Base-by-base conservation (phyloP, 2,329 filamentous ascomycete genomes). In the Ampelomyces quisqualis region DNA sequence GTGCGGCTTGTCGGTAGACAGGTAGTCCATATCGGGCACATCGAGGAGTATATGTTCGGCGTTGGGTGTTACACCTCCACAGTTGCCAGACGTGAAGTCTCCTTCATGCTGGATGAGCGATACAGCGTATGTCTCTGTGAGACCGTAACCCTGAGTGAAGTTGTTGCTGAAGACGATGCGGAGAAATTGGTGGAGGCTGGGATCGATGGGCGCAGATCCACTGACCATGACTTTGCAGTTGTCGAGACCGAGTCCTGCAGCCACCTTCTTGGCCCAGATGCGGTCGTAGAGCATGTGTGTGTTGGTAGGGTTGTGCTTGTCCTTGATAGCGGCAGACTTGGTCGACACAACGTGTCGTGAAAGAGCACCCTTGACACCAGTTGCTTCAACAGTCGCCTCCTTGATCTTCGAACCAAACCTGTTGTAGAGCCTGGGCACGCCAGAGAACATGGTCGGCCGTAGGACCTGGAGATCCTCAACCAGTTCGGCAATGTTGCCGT, bases 11-110 rank as follows among this genome's bases (percentile, higher is more conserved):
- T 98, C 91, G 7, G 86, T 84, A 34, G 86, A 81, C 1, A 84
- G 78, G 73, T 98, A 98, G 40, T 96, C 91, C 78, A 96, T 91
- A 49, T 97, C 91, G 1, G 91, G 90, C 5, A 94, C 86, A 37
- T 90, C 94, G 64, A 85, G 76, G 40, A 96, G 45, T 77, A 67
- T 90, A 95, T 34, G 84, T 73, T 98, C 93, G 7, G 78, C 70
- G 45, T 76, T 77, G 6, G 82, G 76, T 46, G 80, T 77, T 0
- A 90, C 77, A 4, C 79, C 82, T 37, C 93, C 93, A 55, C 91
- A 91, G 70, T 90, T 95, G 47, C 89, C 90, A 4, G 84, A 73
- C 7, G 77, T 79, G 63, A 87, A 82, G 67, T 98, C 93, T 32
- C 78, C 77, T 2, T 73, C 67, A 8, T 80, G 60, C 72, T 97